These are phyloP conservation scores for Fusarium sp. DNA, from an alignment of 2,329 filamentous ascomycete species.

Conservation along the genomic window DNA sequence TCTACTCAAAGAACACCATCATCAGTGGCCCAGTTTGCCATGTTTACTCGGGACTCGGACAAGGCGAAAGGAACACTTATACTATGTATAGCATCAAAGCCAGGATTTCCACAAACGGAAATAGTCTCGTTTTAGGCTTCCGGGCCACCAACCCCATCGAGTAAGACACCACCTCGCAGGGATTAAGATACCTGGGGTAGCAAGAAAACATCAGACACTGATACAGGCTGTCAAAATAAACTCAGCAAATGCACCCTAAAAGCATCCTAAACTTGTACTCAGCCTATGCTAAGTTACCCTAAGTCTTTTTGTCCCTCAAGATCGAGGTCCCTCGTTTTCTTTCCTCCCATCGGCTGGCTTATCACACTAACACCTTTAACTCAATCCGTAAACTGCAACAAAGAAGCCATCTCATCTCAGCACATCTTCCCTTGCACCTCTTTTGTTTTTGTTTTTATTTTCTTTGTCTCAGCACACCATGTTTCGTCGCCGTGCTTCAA, in stretches of 20 bases:
- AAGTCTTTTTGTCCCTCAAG: rapidly evolving
- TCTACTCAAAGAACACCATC: neutral
- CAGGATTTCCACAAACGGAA: neutral
- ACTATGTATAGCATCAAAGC: neutral
- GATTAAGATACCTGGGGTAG: neutral
- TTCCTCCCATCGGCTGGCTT: neutral
- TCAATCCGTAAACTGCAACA: neutral
- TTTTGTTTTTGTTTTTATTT: neutral
- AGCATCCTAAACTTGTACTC: too few relatives aligned
- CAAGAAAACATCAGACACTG: neutral
- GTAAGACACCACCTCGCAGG: neutral
- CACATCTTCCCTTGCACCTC: neutral
- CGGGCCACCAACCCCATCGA: neutral
- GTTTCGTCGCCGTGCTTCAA: neutral
- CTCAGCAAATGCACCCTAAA: too few relatives aligned
- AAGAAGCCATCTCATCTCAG: neutral
- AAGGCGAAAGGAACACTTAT: neutral
- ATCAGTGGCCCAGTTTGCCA: neutral
- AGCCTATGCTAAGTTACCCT: too few relatives aligned
- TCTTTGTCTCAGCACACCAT: neutral
- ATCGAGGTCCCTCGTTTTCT: rapidly evolving
- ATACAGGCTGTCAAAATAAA: neutral
- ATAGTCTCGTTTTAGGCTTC: neutral
- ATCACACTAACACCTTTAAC: neutral
- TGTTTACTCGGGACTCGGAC: neutral